phyloP scores from a whole-genome alignment of 768 basidiomycete species.

The Russula griseocarnosa region DNA sequence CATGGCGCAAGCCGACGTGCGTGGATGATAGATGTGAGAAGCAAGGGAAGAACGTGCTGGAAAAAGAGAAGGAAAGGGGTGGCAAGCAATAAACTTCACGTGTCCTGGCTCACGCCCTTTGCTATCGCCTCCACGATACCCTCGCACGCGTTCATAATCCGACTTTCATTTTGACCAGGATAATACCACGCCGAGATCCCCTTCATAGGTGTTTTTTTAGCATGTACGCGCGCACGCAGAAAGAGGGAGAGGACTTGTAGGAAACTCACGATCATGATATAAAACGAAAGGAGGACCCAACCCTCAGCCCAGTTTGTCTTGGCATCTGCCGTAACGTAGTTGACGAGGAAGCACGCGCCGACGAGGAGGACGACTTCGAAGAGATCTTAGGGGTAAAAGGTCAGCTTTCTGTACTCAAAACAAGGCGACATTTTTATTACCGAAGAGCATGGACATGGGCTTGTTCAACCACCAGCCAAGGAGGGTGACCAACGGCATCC shows the following conservation, averaged over 20 bases:
- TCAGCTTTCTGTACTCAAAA: background rate
- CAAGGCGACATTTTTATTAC: slow-evolving; percentile 40
- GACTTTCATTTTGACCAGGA: slow-evolving; percentile 50
- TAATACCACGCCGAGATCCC: slow-evolving; percentile 68
- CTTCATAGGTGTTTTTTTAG: slow-evolving; percentile 34
- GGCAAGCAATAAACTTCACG: background rate
- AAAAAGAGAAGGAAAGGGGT: background rate
- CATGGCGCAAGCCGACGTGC: too few species aligned
- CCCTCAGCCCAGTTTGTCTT: slow-evolving; percentile 83
- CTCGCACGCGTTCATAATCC: slow-evolving; percentile 42
- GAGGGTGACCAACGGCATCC: slow-evolving; percentile 70
- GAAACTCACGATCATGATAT: slow-evolving; percentile 55
- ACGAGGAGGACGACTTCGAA: slow-evolving; percentile 64
- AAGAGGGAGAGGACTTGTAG: too few species aligned
- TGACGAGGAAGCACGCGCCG: slow-evolving; percentile 70
- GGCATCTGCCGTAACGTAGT: slow-evolving; percentile 72
- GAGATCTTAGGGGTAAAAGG: slow-evolving; percentile 43
- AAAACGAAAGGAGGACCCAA: slow-evolving; percentile 60
- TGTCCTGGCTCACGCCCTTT: background rate
- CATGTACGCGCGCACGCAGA: background rate
- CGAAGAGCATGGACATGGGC: slow-evolving; percentile 64
- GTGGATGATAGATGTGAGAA: too few species aligned
- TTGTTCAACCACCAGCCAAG: slow-evolving; percentile 63
- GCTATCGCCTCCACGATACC: slow-evolving; percentile 39
- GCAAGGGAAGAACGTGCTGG: too few species aligned